Evolutionary conservation across 345 rosid genomes (phyloP), one percentile per base, ranked within the genome.

Genomic region (Firmiana major): DNA sequence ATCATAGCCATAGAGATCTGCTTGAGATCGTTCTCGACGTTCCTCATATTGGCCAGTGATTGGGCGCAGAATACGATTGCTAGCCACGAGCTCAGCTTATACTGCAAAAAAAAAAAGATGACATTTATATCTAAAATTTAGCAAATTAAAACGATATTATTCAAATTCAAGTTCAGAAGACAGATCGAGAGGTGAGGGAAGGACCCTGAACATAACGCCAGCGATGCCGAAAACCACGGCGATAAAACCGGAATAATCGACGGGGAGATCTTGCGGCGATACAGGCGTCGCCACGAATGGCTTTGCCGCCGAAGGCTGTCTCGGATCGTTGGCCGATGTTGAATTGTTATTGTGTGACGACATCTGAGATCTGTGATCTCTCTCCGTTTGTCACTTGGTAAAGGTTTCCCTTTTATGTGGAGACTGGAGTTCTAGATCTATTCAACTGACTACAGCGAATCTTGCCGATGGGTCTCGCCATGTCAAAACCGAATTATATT

Each of bases 1-100:
- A 96, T 96, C 90, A 92, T 84, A 62, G 97, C 99, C 99, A 96
- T 93, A 75, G 99, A 96, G 79, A 96, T 90, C 85, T 96, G 98
- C 82, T 93, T 96, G 77, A 93, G 94, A 87, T 96, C 99, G 69
- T 83, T 92, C 85, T 93, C 97, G 21, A 87, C 55, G 79, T 96
- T 93, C 90, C 88, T 92, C 98, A 92, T 92, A 78, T 91, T 93
- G 9, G 88, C 89, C 17, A 96, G 86, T 19, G 99, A 93, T 77
- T 93, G 97, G n/a, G 97, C 97, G 75, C 97, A 90, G 87, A 92
- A 92, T 79, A 96, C 91, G 49, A 93, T 87, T 17, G 98, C 99
- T 21, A 96, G 88, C 99, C 99, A 96, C 51, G 99, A 96, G 86
- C 97, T 88, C 17, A 92, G 87, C 88, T 96, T 96, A 86, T 93